These are phyloP conservation scores for Collybia nuda DNA, from an alignment of 768 basidiomycete genomes.

Conservation along the genomic window DNA sequence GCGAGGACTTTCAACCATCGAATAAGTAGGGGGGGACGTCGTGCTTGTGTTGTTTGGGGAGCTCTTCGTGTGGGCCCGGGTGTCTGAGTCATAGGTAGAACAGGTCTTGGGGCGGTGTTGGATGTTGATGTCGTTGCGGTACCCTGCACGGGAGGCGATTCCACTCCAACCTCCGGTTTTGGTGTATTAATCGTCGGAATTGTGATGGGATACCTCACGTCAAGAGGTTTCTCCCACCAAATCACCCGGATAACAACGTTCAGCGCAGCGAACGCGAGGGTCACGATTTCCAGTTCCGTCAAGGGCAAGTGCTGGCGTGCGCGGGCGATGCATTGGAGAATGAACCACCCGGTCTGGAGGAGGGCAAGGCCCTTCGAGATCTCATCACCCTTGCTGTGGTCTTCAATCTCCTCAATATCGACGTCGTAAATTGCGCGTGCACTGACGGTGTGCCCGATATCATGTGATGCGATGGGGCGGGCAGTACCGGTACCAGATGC, in stretches of 20 bases:
- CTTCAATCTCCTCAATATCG: not conserved
- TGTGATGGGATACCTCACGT: not conserved
- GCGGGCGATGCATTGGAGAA: not conserved
- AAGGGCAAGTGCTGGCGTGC: not conserved
- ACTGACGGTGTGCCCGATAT: not conserved
- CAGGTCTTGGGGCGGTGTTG: not conserved
- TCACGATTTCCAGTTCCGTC: not conserved
- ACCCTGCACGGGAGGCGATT: too few species aligned
- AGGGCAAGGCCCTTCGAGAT: not conserved
- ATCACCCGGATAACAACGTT: not conserved
- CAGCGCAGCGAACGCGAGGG: not conserved
- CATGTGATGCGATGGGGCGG: not conserved
- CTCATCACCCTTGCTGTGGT: not conserved
- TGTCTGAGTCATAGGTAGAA: not conserved
- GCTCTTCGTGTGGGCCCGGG: not conserved
- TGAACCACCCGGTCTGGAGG: not conserved
- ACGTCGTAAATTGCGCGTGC: not conserved
- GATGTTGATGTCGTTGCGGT: too few species aligned
- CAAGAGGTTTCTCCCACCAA: slow-evolving; percentile 1
- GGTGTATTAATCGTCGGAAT: not conserved
- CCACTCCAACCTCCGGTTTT: not conserved
- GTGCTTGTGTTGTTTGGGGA: too few species aligned
- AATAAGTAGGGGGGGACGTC: too few species aligned
- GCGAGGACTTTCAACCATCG: too few species aligned
- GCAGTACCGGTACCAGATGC: not conserved